Conservation (phyloP, 805 yeast species). For the Danielozyma ontarioensis region DNA sequence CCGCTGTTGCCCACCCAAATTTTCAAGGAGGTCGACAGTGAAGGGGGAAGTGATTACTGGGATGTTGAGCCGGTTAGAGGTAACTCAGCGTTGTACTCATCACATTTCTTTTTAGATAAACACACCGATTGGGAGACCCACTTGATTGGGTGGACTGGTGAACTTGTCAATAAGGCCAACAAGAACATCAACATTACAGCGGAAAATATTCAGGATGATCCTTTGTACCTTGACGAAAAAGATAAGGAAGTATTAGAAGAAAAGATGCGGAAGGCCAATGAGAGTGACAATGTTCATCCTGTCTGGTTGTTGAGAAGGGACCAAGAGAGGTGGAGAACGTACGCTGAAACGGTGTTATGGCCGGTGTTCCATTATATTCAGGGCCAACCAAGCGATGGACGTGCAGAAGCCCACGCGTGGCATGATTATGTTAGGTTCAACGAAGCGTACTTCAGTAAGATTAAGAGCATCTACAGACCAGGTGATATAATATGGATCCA, state of each 20-base stretch:
- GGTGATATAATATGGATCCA: slow-evolving; percentile 94
- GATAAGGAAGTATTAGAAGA: slow-evolving; percentile 51
- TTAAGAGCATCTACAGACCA: slow-evolving; percentile 65
- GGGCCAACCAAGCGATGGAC: slow-evolving; percentile 64
- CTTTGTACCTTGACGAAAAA: slow-evolving; percentile 50
- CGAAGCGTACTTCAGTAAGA: slow-evolving; percentile 81
- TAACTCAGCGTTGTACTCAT: slow-evolving; percentile 76
- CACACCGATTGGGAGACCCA: slow-evolving; percentile 83
- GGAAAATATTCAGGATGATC: slow-evolving; percentile 50
- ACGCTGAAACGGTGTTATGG: slow-evolving; percentile 90
- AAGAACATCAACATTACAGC: slow-evolving; percentile 9
- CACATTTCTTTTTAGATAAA: slow-evolving; percentile 57
- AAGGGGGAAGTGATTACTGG: slow-evolving; percentile 41
- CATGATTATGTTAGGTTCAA: slow-evolving; percentile 85
- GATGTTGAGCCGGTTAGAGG: slow-evolving; percentile 67
- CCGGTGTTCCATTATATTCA: slow-evolving; percentile 92
- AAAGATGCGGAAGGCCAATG: slow-evolving; percentile 41
- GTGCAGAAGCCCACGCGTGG: slow-evolving; percentile 70
- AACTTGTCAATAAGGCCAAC: slow-evolving; percentile 41
- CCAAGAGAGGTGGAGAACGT: slow-evolving; percentile 79
- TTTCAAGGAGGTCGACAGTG: slow-evolving; percentile 29
- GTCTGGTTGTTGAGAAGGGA: slow-evolving; percentile 82
- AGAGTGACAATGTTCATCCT: slow-evolving; percentile 63
- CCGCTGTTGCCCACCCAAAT: slow-evolving; percentile 65
- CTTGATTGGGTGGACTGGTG: slow-evolving; percentile 95